Conservation (phyloP, 148 eudicot genomes). For the Fagopyrum tataricum region DNA sequence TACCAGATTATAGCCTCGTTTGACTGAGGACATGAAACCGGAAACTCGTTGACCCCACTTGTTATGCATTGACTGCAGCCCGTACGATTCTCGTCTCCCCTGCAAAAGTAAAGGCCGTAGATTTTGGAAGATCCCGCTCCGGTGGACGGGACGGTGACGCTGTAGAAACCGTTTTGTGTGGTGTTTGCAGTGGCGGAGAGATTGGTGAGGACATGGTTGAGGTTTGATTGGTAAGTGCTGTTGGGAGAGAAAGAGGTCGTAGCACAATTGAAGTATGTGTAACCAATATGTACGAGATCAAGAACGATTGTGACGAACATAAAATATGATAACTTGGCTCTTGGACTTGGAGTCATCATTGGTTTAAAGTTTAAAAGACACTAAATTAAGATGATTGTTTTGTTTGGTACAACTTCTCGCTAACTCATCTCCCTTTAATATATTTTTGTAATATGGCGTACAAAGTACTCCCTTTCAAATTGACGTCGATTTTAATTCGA, state of each 20-base stretch:
- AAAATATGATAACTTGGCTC: background rate
- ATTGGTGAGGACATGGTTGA: background rate
- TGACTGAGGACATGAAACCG: background rate
- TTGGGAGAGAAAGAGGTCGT: background rate
- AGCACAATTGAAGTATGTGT: background rate
- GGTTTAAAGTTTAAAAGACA: no score
- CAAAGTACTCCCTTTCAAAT: no score
- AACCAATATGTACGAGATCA: background rate
- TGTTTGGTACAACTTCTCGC: background rate
- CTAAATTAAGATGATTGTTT: background rate
- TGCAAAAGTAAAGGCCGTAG: constrained; percentile 1
- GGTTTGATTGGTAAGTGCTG: background rate
- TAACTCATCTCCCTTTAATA: background rate
- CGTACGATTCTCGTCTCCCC: background rate
- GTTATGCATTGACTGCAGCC: constrained; percentile 15
- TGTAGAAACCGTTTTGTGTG: background rate
- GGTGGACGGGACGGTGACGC: background rate
- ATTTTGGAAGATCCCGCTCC: background rate
- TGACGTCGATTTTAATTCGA: background rate
- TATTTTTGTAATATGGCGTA: background rate
- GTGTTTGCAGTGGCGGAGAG: constrained; percentile 1
- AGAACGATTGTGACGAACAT: background rate
- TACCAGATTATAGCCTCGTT: constrained; percentile 1
- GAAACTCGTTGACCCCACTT: background rate
- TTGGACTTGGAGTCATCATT: background rate